Percentiles rank a stretch among this genome's conserved stretches.
phyloP scores from a whole-genome alignment of 2,329 filamentous ascomycete species.

The Diaporthe batatas region DNA sequence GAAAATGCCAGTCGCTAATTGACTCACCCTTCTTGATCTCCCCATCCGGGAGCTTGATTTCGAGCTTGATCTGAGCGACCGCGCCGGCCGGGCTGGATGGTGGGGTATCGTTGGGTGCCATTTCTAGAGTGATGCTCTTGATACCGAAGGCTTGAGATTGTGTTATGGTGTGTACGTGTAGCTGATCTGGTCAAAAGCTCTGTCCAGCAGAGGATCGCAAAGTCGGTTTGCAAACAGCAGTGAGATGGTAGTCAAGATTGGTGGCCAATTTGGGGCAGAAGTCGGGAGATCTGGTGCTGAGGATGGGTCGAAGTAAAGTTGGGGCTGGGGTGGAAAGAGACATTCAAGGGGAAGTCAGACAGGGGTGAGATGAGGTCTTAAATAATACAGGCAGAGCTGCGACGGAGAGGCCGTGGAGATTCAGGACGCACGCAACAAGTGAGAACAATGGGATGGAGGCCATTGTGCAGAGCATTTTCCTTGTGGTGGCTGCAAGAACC shows the following conservation, averaged over 20 bases:
- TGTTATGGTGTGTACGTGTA: background rate
- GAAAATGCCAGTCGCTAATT: background rate
- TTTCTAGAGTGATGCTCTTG: background rate
- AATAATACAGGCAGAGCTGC: background rate
- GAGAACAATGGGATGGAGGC: conserved; percentile 22
- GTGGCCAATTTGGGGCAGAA: background rate
- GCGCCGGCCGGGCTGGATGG: background rate
- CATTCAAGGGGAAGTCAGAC: background rate
- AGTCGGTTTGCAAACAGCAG: conserved; percentile 16
- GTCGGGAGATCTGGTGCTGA: background rate
- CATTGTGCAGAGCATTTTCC: background rate
- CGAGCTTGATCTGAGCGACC: conserved; percentile 25
- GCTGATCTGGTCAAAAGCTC: background rate
- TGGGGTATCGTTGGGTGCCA: conserved; percentile 10
- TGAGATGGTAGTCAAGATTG: background rate
- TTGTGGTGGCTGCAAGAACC: background rate
- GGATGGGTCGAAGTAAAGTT: background rate
- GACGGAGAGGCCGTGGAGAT: background rate
- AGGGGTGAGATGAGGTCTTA: conserved; percentile 5
- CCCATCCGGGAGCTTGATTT: background rate
- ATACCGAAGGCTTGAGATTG: background rate
- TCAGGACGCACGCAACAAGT: background rate
- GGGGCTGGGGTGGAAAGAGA: background rate
- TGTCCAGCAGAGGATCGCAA: conserved; percentile 28
- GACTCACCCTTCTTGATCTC: background rate